A percentile compares a stretch with the other conserved stretches of the same genome.
phyloP scores from a whole-genome alignment of 805 yeast species.

The Starmerella stigmatis region DNA sequence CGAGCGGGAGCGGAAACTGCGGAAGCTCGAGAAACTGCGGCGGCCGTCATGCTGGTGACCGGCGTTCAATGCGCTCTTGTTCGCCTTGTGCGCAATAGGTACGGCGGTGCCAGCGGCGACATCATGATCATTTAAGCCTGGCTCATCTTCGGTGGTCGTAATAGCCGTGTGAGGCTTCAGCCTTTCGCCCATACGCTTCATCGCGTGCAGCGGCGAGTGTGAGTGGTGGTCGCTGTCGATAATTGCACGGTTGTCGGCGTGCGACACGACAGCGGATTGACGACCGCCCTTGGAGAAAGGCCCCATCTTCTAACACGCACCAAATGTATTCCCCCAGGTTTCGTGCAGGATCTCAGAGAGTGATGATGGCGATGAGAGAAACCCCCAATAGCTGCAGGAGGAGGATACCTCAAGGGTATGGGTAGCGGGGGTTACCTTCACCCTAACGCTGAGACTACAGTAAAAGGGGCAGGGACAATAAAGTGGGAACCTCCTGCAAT shows the following conservation, averaged over 20 bases:
- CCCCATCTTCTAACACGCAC: neutral
- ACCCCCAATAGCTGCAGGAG: too few relatives aligned
- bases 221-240: slow-evolving; percentile 7
- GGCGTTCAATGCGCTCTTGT: slow-evolving; percentile 24
- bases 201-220: slow-evolving; percentile 20
- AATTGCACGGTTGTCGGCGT: slow-evolving; percentile 17
- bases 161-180: slow-evolving; percentile 27
- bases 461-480: too few relatives aligned
- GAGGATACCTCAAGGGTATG: too few relatives aligned
- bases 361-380: neutral
- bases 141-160: slow-evolving; percentile 25
- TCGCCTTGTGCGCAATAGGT: slow-evolving; percentile 27
- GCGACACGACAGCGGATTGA: slow-evolving; percentile 16
- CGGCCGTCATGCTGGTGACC: slow-evolving; percentile 18
- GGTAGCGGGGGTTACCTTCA: too few relatives aligned
- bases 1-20: slow-evolving; percentile 11
- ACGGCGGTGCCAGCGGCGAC: slow-evolving; percentile 27
- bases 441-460: too few relatives aligned
- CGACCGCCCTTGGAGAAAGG: slow-evolving; percentile 16
- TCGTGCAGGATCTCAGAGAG: neutral
- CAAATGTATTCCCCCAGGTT: too few relatives aligned
- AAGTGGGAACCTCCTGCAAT: too few relatives aligned
- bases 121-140: slow-evolving; percentile 24
- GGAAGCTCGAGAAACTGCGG: slow-evolving; percentile 15
- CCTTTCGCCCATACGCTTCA: slow-evolving; percentile 21